Base-by-base conservation (phyloP, 1,139 yeast species). In the Saccharomycopsis crataegensis region DNA sequence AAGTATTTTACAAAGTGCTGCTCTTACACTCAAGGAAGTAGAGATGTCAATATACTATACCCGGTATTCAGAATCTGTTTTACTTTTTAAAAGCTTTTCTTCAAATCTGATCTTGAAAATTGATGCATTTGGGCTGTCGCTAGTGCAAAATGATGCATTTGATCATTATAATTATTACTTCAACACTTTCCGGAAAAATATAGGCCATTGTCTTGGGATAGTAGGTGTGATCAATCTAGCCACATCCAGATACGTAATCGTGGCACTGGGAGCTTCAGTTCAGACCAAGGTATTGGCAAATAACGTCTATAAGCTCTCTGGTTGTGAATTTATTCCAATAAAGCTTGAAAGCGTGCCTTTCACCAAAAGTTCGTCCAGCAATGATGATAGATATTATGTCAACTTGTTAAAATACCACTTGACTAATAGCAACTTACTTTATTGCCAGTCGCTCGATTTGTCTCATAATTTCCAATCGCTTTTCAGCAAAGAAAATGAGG, bases 381-480 rank as follows among this genome's bases (percentile, higher is more conserved):
- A 65, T 62, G 70, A 84, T 69, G 73, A 84, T 67, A 63, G 60
- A 59, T 63, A 73, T 57, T 86, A 86, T 64, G 62, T 83, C 61
- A 72, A 71, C 5, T 70, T 87, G 51, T 67, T 86, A 53, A 73
- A 72, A 58, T 68, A 67, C 50, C 93, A 86, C 63, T 72, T 87
- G 65, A 65, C 70, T 46, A 68, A 73, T 46, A 86, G 89, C 28
- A 77, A 85, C 6, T 71, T 87, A 59, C 82, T 70, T 64, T 86
- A 73, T 62, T 78, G 87, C 8, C 76, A 75, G 61, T 70, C 75
- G 42, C 80, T 77, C 67, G 94, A 87, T 66, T 71, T 87, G 64
- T 85, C 95, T 40, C 81, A 76, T 62, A 72, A 83, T 9, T 71
- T 81, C 59, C 96, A 86, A 67, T 61, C 73, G 53, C 17, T 48